Evolutionary conservation across 2,329 filamentous ascomycete species (phyloP).

Genomic region (Botrytis medusae): DNA sequence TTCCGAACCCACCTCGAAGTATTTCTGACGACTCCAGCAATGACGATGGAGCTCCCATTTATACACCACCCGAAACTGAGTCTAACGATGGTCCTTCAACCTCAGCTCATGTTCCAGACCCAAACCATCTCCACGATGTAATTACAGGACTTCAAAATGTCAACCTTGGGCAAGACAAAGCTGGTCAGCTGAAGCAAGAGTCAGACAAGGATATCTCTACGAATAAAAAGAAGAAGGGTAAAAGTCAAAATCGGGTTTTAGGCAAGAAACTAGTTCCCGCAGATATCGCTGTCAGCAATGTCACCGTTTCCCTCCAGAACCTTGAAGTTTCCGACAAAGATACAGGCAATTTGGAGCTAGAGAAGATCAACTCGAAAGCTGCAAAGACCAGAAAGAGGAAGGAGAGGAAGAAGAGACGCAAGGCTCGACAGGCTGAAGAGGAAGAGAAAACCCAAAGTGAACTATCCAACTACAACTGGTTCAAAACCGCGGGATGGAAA

Average conservation of each 20-base stretch:
- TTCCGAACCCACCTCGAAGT: neutral
- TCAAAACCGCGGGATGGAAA: neutral
- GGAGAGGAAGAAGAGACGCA: conserved; percentile 11
- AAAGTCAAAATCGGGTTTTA: neutral
- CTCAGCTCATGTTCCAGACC: neutral
- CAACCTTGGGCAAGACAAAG: neutral
- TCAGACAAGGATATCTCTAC: neutral
- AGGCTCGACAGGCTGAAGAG: neutral
- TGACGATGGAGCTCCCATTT: conserved; percentile 13
- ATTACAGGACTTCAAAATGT: neutral
- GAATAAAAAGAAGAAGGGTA: neutral
- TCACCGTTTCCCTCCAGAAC: neutral
- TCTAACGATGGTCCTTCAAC: neutral
- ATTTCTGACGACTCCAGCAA: neutral
- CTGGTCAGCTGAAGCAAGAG: neutral
- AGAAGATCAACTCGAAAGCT: neutral
- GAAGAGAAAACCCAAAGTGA: neutral
- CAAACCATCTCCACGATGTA: neutral
- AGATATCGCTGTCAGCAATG: neutral
- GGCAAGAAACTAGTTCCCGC: neutral
- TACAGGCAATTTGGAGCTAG: neutral
- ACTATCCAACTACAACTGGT: neutral
- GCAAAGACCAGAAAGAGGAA: neutral
- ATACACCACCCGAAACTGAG: conserved; percentile 14
- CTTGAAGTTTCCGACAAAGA: conserved; percentile 1